Conservation (phyloP, 257 asterid species). For the Plectranthus barbatus region DNA sequence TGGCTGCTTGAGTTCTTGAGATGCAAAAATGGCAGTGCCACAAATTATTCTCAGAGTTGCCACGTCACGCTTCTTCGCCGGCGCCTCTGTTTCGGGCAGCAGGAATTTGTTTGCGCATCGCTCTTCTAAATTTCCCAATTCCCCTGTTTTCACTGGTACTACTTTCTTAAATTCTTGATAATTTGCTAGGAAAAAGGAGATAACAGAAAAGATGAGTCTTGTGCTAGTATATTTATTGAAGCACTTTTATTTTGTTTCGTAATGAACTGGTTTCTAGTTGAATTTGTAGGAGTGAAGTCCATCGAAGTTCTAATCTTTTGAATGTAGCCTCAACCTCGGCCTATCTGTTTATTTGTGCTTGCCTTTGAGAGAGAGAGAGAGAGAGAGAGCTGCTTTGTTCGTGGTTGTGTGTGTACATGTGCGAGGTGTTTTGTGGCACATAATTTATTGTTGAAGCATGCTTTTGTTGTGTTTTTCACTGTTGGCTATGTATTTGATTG, state of each 20-base stretch:
- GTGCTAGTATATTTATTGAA: not conserved
- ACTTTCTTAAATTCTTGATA: not conserved
- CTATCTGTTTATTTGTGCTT: not conserved
- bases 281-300: not conserved
- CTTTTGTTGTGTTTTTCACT: not conserved
- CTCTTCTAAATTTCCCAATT: slow-evolving; percentile 22
- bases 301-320: not conserved
- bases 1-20: not conserved
- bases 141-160: slow-evolving; percentile 34
- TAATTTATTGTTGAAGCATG: not conserved
- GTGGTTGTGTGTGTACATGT: not conserved
- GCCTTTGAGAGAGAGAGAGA: not conserved
- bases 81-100: slow-evolving; percentile 19
- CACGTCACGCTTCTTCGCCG: slow-evolving; percentile 28
- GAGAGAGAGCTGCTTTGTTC: not conserved
- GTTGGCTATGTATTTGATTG: slow-evolving; percentile 3
- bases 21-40: slow-evolving; percentile 31
- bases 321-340: not conserved
- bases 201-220: not conserved
- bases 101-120: slow-evolving; percentile 18
- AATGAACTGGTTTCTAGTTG: not conserved
- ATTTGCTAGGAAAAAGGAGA: not conserved
- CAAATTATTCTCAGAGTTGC: slow-evolving; percentile 39
- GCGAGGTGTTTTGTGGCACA: not conserved
- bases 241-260: no score